Conservation (phyloP, 306 rosid genomes). For the Prunus davidiana region DNA sequence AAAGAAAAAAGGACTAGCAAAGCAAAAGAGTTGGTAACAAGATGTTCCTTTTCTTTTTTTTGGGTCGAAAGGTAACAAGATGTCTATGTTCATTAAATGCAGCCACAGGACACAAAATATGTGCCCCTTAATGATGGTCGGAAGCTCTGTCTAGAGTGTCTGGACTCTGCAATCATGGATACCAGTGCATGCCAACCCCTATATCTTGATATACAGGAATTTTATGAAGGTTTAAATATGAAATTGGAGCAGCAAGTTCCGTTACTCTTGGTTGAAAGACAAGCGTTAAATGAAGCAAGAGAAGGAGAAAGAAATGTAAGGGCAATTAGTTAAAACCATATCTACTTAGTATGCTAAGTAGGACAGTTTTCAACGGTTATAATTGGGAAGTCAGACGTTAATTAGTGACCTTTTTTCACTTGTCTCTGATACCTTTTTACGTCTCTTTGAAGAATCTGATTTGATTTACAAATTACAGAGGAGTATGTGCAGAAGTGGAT, state of each 20-base stretch:
- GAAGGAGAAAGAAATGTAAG: constrained; percentile 96
- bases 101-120: constrained; percentile 74
- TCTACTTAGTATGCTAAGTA: constrained; percentile 7
- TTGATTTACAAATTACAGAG: too few species aligned
- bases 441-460: too few species aligned
- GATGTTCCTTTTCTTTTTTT: not conserved
- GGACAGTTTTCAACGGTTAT: constrained; percentile 3
- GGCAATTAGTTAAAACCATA: constrained; percentile 23
- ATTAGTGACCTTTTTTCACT: not conserved
- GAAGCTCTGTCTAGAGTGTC: constrained; percentile 91
- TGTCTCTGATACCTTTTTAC: not conserved
- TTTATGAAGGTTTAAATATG: constrained; percentile 86
- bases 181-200: constrained; percentile 86
- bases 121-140: constrained; percentile 81
- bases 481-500: too few species aligned
- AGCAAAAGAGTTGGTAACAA: constrained; percentile 5
- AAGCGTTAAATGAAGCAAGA: constrained; percentile 96
- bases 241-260: constrained; percentile 90
- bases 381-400: constrained; percentile 7
- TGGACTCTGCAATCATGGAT: constrained; percentile 92
- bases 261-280: constrained; percentile 90
- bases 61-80: not conserved
- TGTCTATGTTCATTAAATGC: constrained; percentile 26
- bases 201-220: constrained; percentile 66
- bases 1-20: not conserved